Conservation (phyloP, 352 stramenopile genomes). For the Phytophthora sp. region DNA sequence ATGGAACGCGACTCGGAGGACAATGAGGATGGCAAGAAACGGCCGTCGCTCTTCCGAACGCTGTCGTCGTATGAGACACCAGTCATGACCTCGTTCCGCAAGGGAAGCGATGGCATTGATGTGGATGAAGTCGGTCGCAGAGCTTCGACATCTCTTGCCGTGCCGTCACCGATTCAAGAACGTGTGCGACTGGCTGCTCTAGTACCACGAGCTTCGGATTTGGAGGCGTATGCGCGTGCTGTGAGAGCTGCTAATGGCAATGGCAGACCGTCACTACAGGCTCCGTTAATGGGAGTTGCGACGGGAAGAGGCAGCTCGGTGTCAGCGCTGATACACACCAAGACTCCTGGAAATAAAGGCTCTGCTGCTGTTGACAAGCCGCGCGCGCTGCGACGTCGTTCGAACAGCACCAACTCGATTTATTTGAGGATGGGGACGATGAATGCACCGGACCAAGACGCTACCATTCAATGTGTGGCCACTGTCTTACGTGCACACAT, state of each 20-base stretch:
- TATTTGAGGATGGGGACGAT: slow-evolving; percentile 93
- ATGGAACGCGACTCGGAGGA: slow-evolving; percentile 51
- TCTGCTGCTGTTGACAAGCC: slow-evolving; percentile 39
- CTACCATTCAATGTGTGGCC: slow-evolving; percentile 96
- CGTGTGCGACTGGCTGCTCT: slow-evolving; percentile 61
- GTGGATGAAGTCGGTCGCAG: slow-evolving; percentile 29
- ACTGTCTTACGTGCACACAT: slow-evolving; percentile 96
- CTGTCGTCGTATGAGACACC: slow-evolving; percentile 84
- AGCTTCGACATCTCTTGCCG: slow-evolving; percentile 24
- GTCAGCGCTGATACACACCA: slow-evolving; percentile 25
- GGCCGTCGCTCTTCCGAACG: slow-evolving; percentile 69
- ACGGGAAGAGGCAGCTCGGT: slow-evolving; percentile 28
- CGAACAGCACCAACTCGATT: slow-evolving; percentile 96
- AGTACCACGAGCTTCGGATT: slow-evolving; percentile 53
- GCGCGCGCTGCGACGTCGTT: slow-evolving; percentile 78
- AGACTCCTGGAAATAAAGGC: slow-evolving; percentile 17
- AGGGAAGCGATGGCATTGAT: slow-evolving; percentile 48
- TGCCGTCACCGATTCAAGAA: slow-evolving; percentile 75
- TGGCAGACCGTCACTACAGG: slow-evolving; percentile 26
- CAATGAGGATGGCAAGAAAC: slow-evolving; percentile 50
- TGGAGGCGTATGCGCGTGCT: slow-evolving; percentile 60
- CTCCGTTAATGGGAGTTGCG: slow-evolving; percentile 28
- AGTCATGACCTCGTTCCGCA: slow-evolving; percentile 50
- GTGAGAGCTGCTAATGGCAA: slow-evolving; percentile 31
- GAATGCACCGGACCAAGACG: slow-evolving; percentile 95